Evolutionary conservation across 768 basidiomycete genomes (phyloP).

Genomic region (Tephrocybe sp.): DNA sequence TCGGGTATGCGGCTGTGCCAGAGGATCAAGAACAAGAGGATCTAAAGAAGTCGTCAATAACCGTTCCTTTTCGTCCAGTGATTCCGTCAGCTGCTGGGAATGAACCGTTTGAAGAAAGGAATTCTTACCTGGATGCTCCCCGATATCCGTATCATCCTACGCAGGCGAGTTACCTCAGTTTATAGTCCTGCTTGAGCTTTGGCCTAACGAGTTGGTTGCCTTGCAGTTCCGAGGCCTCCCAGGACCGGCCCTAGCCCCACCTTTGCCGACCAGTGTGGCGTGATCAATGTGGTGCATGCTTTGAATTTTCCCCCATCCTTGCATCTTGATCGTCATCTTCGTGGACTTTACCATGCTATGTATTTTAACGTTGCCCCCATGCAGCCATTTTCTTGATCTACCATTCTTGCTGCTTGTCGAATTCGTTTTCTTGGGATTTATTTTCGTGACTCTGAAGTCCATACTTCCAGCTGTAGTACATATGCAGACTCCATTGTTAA

Average conservation of each 20-base stretch:
- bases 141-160: constrained; percentile 31
- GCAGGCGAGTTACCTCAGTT: constrained; percentile 23
- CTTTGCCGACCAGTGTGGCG: not conserved
- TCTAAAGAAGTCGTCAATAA: constrained; percentile 19
- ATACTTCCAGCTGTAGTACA: too few relatives aligned
- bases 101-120: constrained; percentile 29
- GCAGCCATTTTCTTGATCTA: not conserved
- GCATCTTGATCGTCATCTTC: too few relatives aligned
- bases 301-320: too few relatives aligned
- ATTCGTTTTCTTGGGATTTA: not conserved
- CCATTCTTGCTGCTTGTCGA: not conserved
- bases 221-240: constrained; percentile 16
- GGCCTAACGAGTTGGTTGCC: not conserved
- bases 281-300: not conserved
- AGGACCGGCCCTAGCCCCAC: constrained; percentile 9
- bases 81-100: constrained; percentile 20
- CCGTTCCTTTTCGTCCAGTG: constrained; percentile 26
- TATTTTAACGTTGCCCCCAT: not conserved
- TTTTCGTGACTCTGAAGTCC: too few relatives aligned
- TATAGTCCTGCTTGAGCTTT: not conserved
- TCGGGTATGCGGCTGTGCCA: constrained; percentile 14
- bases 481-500: not conserved
- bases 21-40: constrained; percentile 12
- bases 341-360: too few relatives aligned
- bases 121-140: constrained; percentile 27